Evolutionary conservation across 2,329 filamentous ascomycete species (phyloP), one percentile per base, ranked within the genome.

Genomic region (Talaromyces piceae): DNA sequence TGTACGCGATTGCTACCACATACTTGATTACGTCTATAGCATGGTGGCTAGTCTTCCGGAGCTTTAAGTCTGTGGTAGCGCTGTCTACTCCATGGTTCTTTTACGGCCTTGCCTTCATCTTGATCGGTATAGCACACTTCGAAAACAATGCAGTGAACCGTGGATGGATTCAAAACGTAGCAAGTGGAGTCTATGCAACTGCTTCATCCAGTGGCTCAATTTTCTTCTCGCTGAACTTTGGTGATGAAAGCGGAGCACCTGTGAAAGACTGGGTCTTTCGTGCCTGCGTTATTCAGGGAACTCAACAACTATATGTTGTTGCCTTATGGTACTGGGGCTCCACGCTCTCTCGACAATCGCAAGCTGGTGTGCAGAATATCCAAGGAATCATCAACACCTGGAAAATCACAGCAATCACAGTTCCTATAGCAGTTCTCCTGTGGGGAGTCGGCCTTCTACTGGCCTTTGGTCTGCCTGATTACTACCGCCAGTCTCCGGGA

Each of bases 241-340:
- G 82, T 51, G 78, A 80, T 57, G 80, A 83, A 69, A 79, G 77
- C 39, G 81, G 81, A 44, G 76, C 78, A 3, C 80, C 81, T 5
- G 77, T 83, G 41, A 81, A 79, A 61, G 74, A 79, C 30, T 85
- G 82, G 82, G 80, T 82, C n/a, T 83, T 81, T 67, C 77, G 83
- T 51, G 83, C 83, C 13, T 82, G 81, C 59, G 64, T 81, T 11
- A 83, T 86, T 47, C 81, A 85, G 62, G 83, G 83, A 39, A 82
- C 81, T 5, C 82, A 85, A 59, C 82, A 86, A 61, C 71, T 82
- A 55, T 86, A 85, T 63, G 75, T 83, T 47, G 77, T 81, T 22
- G 78, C 75, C 5, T 72, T 86, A 11, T 86, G 82, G 82, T 84
- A 80, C 61, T 86, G 83, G 83, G 83, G 82, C 26, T 75, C 75